Evolutionary conservation across 768 basidiomycete genomes (phyloP).

Genomic region (Mycena vulgaris): DNA sequence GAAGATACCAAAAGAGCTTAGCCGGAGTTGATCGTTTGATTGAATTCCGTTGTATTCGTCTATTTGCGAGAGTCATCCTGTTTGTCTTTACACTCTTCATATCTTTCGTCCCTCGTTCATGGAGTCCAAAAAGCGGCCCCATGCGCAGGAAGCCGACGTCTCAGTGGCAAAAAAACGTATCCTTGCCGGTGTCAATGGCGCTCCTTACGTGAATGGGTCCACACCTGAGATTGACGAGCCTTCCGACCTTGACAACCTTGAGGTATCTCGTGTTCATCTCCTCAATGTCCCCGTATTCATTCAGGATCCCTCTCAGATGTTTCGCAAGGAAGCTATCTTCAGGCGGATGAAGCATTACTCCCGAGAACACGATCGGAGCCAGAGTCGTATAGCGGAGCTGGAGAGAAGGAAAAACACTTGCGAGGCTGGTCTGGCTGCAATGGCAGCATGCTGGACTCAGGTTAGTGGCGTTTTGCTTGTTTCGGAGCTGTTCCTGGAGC

Average conservation of each 20-base stretch:
- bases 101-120: conserved; percentile 46
- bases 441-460: conserved; percentile 87
- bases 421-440: conserved; percentile 80
- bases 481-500: conserved; percentile 22
- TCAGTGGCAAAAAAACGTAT: conserved; percentile 70
- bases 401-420: conserved; percentile 76
- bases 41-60: neutral
- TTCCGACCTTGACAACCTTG: conserved; percentile 70
- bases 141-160: conserved; percentile 65
- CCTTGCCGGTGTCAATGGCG: conserved; percentile 64
- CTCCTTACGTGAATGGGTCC: conserved; percentile 69
- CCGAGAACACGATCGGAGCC: conserved; percentile 78
- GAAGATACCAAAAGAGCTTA: conserved; percentile 47
- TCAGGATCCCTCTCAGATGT: conserved; percentile 64
- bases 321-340: conserved; percentile 90
- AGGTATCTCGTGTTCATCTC: conserved; percentile 62
- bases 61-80: too few species aligned
- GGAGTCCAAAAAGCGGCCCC: conserved; percentile 75
- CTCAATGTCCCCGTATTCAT: conserved; percentile 25
- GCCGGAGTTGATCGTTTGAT: too few species aligned
- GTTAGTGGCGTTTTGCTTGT: conserved; percentile 53
- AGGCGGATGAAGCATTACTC: conserved; percentile 89
- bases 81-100: conserved; percentile 29
- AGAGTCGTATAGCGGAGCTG: conserved; percentile 72
- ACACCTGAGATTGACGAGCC: conserved; percentile 62